phyloP scores from a whole-genome alignment of 1,284 basidiomycete genomes.

The Cryptococcus sp. region DNA sequence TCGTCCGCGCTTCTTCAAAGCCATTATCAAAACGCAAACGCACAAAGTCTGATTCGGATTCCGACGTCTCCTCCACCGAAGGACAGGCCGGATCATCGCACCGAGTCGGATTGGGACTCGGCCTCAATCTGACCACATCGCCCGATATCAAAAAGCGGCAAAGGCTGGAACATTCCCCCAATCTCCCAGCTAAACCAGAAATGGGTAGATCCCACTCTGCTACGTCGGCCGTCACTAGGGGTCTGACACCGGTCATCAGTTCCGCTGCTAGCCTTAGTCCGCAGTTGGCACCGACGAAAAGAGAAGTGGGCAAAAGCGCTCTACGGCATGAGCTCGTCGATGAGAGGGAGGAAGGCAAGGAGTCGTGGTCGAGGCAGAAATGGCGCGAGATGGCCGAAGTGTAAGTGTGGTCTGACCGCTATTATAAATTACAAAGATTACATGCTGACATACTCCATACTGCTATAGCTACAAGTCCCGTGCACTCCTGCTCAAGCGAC shows the following conservation, averaged over 20 bases:
- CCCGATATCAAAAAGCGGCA: slow-evolving; percentile 7
- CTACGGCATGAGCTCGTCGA: slow-evolving; percentile 7
- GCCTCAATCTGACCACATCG: slow-evolving; percentile 25
- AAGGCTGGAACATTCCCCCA: slow-evolving; percentile 2
- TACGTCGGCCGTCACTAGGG: neutral
- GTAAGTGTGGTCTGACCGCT: slow-evolving; percentile 16
- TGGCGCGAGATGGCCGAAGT: slow-evolving; percentile 14
- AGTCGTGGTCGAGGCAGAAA: slow-evolving; percentile 25
- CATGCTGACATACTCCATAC: neutral
- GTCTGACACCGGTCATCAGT: slow-evolving; percentile 9
- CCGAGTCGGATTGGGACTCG: slow-evolving; percentile 19
- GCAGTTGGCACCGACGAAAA: slow-evolving; percentile 1
- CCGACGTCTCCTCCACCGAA: slow-evolving; percentile 5
- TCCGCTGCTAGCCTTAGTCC: neutral
- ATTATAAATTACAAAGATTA: neutral
- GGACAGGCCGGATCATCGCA: slow-evolving; percentile 2
- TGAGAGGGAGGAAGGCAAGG: slow-evolving; percentile 14
- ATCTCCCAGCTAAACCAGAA: slow-evolving; percentile 8
- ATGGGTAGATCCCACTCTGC: slow-evolving; percentile 6
- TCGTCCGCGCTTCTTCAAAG: slow-evolving; percentile 9
- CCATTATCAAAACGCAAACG: slow-evolving; percentile 6
- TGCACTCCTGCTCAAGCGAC: slow-evolving; percentile 41
- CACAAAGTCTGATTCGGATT: slow-evolving; percentile 16
- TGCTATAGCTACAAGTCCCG: slow-evolving; percentile 27
- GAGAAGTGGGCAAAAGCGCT: slow-evolving; percentile 1